Evolutionary conservation across 768 basidiomycete species (phyloP).

Genomic region (Tephrocybe sp.): DNA sequence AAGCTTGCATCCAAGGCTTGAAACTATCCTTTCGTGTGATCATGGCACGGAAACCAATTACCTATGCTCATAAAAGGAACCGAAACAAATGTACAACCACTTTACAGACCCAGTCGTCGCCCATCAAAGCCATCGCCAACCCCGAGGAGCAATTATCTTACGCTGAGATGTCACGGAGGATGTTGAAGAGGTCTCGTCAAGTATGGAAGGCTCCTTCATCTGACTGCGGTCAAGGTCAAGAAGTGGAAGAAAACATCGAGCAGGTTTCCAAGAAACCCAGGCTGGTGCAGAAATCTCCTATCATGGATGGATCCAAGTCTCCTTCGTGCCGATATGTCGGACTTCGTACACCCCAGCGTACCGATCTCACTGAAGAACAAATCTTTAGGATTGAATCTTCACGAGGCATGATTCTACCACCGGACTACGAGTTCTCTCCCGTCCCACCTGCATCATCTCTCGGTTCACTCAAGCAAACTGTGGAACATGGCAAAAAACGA

Average conservation of each 20-base stretch:
- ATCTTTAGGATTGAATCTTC: conserved; percentile 15
- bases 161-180: conserved; percentile 18
- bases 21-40: neutral
- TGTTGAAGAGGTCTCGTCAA: conserved; percentile 19
- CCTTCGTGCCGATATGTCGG: neutral
- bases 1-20: too few species aligned
- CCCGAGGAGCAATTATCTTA: conserved; percentile 12
- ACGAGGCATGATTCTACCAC: conserved; percentile 6
- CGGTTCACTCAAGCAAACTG: neutral
- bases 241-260: neutral
- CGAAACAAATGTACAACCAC: conserved; percentile 1
- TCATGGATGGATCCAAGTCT: neutral
- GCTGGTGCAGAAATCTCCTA: neutral
- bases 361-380: conserved; percentile 13
- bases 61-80: conserved; percentile 17
- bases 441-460: conserved; percentile 11
- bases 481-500: neutral
- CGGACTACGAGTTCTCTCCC: conserved; percentile 16
- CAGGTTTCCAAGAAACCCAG: conserved; percentile 14
- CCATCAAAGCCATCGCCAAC: conserved; percentile 9
- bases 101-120: conserved; percentile 10
- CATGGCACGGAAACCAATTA: conserved; percentile 20
- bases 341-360: conserved; percentile 19
- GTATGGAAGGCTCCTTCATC: conserved; percentile 2
- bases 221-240: neutral